phyloP scores from a whole-genome alignment of 331 rosid genomes.

The Ulmus americana region DNA sequence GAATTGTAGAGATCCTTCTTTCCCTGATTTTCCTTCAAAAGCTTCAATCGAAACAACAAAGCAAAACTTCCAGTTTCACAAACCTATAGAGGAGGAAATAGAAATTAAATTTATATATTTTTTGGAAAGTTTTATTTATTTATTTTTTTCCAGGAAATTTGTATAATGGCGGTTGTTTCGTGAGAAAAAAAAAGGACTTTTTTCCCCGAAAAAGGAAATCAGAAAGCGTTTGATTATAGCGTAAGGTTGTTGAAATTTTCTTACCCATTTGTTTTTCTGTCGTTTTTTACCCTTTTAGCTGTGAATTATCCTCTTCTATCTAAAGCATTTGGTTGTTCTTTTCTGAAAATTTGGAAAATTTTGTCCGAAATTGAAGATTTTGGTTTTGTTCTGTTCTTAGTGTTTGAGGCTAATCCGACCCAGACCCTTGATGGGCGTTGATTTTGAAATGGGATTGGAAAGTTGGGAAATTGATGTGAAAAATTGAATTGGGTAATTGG shows the following conservation, averaged over 20 bases:
- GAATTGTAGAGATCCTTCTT: not conserved
- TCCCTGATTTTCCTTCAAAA: conserved; percentile 3
- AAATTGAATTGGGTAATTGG: conserved; percentile 12
- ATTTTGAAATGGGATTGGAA: conserved; percentile 20
- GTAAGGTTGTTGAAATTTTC: conserved; percentile 33
- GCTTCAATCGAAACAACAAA: not conserved
- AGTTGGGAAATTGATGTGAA: conserved; percentile 9
- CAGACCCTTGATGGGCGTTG: conserved; percentile 15
- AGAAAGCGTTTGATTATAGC: conserved; percentile 23
- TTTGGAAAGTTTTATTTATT: not conserved
- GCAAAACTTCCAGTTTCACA: not conserved
- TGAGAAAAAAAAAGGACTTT: not conserved
- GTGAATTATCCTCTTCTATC: conserved; percentile 15
- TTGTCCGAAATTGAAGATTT: not conserved
- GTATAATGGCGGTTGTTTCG: conserved; percentile 6
- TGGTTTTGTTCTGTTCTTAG: not conserved
- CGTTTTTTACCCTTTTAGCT: conserved; percentile 1
- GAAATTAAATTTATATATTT: not conserved
- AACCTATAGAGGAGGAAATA: not conserved
- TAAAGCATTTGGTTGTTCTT: not conserved
- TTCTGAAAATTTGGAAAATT: conserved; percentile 3
- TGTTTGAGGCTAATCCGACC: conserved; percentile 4
- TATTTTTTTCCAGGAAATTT: not conserved
- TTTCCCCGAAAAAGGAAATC: conserved; percentile 24
- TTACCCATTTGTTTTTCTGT: conserved; percentile 10